Percentiles rank a stretch among this genome's conserved stretches.
Conservation (phyloP, 2,329 filamentous ascomycete genomes). For the Chalaropsis ovoidea region DNA sequence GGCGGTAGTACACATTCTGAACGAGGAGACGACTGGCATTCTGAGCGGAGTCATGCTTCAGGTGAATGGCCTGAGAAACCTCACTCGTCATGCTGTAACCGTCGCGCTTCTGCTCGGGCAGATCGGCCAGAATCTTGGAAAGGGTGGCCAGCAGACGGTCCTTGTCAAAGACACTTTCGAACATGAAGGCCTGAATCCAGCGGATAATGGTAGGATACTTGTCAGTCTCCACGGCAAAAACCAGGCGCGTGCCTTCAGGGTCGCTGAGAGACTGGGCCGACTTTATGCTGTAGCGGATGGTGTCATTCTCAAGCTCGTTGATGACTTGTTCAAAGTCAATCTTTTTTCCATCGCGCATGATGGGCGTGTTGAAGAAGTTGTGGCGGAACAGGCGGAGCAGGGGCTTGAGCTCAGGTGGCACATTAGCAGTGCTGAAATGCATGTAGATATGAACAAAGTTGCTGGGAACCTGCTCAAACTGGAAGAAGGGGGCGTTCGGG, state of each 20-base stretch:
- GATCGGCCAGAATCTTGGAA: constrained; percentile 76
- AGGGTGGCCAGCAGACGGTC: constrained; percentile 53
- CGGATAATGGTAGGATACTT: constrained; percentile 75
- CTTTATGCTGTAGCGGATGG: constrained; percentile 69
- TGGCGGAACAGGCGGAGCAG: constrained; percentile 74
- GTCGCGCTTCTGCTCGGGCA: constrained; percentile 83
- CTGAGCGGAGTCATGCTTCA: constrained; percentile 62
- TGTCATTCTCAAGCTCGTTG: constrained; percentile 81
- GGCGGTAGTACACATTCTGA: constrained; percentile 76
- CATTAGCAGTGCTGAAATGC: constrained; percentile 63
- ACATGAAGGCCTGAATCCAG: constrained; percentile 80
- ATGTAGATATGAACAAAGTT: constrained; percentile 84
- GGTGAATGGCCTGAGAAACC: constrained; percentile 68
- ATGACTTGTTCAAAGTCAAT: constrained; percentile 89
- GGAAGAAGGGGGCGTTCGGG: constrained; percentile 53
- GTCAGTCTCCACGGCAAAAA: constrained; percentile 75
- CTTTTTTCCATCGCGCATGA: constrained; percentile 62
- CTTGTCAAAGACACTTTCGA: constrained; percentile 78
- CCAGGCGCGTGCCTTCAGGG: constrained; percentile 68
- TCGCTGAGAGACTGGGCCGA: constrained; percentile 61
- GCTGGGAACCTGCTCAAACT: constrained; percentile 88
- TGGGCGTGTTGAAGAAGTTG: constrained; percentile 90
- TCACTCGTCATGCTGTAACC: constrained; percentile 58
- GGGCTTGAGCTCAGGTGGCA: constrained; percentile 76
- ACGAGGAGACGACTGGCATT: constrained; percentile 75